Percentiles rank a stretch among this genome's conserved stretches.
phyloP scores from a whole-genome alignment of 768 basidiomycete genomes.

The Rhizopogon rudus region DNA sequence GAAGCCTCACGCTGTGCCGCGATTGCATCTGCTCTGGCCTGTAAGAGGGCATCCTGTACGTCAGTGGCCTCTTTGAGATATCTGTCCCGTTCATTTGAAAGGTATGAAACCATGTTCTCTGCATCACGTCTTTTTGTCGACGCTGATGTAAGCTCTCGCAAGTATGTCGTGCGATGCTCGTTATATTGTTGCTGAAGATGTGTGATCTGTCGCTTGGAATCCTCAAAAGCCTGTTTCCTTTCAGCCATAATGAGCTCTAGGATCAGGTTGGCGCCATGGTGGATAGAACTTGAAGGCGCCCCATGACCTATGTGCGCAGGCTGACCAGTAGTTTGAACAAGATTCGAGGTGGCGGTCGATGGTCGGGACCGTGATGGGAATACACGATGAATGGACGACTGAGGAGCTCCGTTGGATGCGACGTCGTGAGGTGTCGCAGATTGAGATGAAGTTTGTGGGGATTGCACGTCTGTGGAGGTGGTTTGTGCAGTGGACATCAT shows the following conservation, averaged over 20 bases:
- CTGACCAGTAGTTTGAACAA: neutral
- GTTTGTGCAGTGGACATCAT: neutral
- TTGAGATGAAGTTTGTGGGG: neutral
- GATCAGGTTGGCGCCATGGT: neutral
- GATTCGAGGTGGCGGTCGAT: neutral
- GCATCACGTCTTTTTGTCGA: neutral
- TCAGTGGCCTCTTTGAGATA: neutral
- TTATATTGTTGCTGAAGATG: neutral
- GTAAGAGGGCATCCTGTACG: neutral
- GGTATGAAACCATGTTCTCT: neutral
- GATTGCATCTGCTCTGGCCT: neutral
- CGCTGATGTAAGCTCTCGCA: neutral
- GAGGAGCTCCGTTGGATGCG: neutral
- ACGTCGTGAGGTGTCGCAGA: neutral
- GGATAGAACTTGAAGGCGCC: neutral
- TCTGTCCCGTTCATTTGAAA: neutral
- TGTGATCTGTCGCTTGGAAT: neutral
- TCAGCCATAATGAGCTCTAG: neutral
- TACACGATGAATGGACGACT: neutral
- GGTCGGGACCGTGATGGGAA: neutral
- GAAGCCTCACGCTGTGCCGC: neutral
- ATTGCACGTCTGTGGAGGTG: conserved; percentile 10
- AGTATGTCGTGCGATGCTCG: neutral
- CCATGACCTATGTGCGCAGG: neutral
- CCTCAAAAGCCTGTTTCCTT: neutral